phyloP scores from a whole-genome alignment of 1,139 yeast species.

The Kodamaea arcana region DNA sequence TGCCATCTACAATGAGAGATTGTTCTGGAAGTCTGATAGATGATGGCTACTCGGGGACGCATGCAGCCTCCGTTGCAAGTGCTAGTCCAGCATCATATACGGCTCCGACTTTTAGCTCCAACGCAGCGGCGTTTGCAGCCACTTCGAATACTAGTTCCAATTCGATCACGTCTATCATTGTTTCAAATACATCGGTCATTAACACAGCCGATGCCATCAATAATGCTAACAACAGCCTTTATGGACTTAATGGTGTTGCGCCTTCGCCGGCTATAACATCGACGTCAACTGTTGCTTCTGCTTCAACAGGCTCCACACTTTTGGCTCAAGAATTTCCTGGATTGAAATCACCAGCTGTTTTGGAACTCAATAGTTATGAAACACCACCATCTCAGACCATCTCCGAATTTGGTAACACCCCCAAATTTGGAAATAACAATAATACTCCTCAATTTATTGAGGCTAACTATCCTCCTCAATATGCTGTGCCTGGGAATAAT shows the following conservation, averaged over 20 bases:
- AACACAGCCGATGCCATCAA: too few relatives aligned
- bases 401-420: not conserved
- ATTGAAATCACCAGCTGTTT: constrained; percentile 7
- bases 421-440: constrained; percentile 9
- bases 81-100: not conserved
- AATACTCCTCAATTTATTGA: too few relatives aligned
- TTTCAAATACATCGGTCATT: not conserved
- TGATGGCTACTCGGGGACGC: too few relatives aligned
- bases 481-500: too few relatives aligned
- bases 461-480: too few relatives aligned
- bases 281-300: constrained; percentile 3
- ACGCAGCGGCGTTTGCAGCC: not conserved
- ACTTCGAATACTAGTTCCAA: not conserved
- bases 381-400: constrained; percentile 14
- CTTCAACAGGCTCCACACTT: constrained; percentile 2
- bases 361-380: constrained; percentile 7
- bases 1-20: constrained; percentile 21
- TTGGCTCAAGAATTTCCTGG: constrained; percentile 1
- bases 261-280: constrained; percentile 1
- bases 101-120: not conserved
- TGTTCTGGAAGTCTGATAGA: constrained; percentile 1
- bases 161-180: not conserved
- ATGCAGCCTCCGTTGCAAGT: not conserved
- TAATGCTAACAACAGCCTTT: not conserved
- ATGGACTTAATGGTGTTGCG: not conserved